phyloP scores from a whole-genome alignment of 1,284 basidiomycete genomes.

The Ceratobasidium theobromae region DNA sequence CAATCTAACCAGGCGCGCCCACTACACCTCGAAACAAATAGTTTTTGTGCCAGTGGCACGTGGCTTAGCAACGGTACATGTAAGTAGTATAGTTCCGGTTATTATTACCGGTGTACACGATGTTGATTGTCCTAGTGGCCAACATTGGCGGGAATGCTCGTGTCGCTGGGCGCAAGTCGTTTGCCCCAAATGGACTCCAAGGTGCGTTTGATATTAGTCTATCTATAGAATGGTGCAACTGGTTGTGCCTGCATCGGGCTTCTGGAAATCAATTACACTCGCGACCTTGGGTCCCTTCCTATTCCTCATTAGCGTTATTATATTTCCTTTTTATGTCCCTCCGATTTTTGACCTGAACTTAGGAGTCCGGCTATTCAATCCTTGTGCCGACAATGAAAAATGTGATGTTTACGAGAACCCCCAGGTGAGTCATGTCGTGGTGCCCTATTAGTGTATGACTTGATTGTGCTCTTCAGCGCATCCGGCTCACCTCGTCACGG shows the following conservation, averaged over 20 bases:
- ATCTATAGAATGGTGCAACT: too few relatives aligned
- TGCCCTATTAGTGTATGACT: too few relatives aligned
- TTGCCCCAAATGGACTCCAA: not conserved
- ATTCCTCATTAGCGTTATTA: too few relatives aligned
- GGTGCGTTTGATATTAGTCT: too few relatives aligned
- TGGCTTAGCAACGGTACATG: slow-evolving; percentile 71
- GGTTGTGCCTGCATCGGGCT: too few relatives aligned
- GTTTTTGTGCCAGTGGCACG: slow-evolving; percentile 81
- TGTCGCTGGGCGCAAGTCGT: slow-evolving; percentile 43
- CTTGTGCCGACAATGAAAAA: slow-evolving; percentile 53
- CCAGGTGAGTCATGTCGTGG: slow-evolving; percentile 38
- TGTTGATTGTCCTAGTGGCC: slow-evolving; percentile 46
- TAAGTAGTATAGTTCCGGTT: not conserved
- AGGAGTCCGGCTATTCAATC: slow-evolving; percentile 69
- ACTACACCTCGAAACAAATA: slow-evolving; percentile 71
- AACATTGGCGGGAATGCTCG: slow-evolving; percentile 78
- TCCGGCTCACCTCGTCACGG: slow-evolving; percentile 72
- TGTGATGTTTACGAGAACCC: slow-evolving; percentile 73
- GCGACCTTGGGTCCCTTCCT: too few relatives aligned
- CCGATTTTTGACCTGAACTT: slow-evolving; percentile 67
- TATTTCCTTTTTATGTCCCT: not conserved
- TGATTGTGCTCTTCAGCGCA: slow-evolving; percentile 38
- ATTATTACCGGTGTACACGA: not conserved
- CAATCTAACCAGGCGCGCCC: slow-evolving; percentile 62
- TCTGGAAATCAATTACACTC: too few relatives aligned